A percentile compares a stretch with the other conserved stretches of the same genome.
These are phyloP conservation scores for Trichoderma sp. DNA, from an alignment of 2,329 filamentous ascomycete species.

Conservation along the genomic window DNA sequence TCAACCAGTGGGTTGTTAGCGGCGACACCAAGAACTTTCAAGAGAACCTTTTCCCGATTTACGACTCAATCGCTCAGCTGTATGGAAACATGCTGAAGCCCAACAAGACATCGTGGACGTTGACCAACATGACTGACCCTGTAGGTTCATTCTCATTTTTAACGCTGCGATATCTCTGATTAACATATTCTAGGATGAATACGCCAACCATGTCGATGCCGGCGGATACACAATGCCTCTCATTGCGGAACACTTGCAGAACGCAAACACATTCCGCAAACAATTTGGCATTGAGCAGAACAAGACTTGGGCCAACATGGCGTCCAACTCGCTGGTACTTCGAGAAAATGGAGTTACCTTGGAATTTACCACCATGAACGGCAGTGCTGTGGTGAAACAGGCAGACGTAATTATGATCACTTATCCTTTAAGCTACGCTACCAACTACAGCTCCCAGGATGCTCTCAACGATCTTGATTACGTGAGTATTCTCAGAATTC, in stretches of 20 bases:
- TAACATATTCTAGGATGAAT: conserved; percentile 56
- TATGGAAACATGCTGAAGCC: conserved; percentile 62
- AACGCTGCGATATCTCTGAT: not conserved
- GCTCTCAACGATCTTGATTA: conserved; percentile 34
- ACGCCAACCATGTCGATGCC: conserved; percentile 68
- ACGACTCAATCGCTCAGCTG: conserved; percentile 65
- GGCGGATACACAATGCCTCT: conserved; percentile 71
- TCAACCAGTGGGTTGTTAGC: conserved; percentile 36
- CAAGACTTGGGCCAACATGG: conserved; percentile 43
- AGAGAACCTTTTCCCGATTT: conserved; percentile 60
- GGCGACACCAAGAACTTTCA: conserved; percentile 33
- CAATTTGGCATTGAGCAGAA: conserved; percentile 59
- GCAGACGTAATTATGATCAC: conserved; percentile 70
- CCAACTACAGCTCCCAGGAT: conserved; percentile 31
- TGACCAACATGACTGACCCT: conserved; percentile 72
- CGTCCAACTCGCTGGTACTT: conserved; percentile 31
- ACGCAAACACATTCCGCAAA: conserved; percentile 61
- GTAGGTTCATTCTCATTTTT: conserved; percentile 43
- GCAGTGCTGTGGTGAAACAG: conserved; percentile 67
- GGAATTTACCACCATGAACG: conserved; percentile 70
- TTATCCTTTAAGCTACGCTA: conserved; percentile 65
- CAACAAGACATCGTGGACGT: conserved; percentile 58
- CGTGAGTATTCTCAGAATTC: conserved; percentile 47
- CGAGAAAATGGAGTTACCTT: conserved; percentile 54
- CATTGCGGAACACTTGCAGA: conserved; percentile 57